Evolutionary conservation across 2,329 filamentous ascomycete genomes (phyloP), one percentile per base, ranked within the genome.

Genomic region (Aureobasidium uvarum): DNA sequence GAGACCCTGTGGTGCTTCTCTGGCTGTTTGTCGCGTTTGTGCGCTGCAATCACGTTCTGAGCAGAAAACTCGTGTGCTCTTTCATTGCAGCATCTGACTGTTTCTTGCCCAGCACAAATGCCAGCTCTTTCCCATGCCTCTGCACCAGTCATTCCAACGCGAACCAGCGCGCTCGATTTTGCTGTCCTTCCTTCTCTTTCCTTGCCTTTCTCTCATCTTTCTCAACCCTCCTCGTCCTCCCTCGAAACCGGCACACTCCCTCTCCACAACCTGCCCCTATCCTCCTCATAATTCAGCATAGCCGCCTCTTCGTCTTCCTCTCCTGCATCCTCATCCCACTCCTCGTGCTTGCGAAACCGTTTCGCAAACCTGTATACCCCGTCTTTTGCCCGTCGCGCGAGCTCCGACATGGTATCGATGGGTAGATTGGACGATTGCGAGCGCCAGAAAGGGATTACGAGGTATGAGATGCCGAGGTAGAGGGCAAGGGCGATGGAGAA

Each of bases 221-320:
- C 23, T 51, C 45, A 28, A 58, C 33, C 33, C 11, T 43, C 41
- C 25, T 48, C 41, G 10, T 38, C 39, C 6, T 20, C 28, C 43
- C 28, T 28, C 13, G 43, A 11, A 13, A n/a, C 18, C 25, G 31
- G 18, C 43, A 46, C 56, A 28, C 25, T 60, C 13, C 45, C 58
- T 45, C 58, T 60, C 56, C 56, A 60, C 56, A 62, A 43, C 23
- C 59, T 48, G 5, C 59, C 46, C 36, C 60, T 63, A 25, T 63
- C 60, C 28, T 48, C 60, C 23, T 63, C 54, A 45, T 64, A 66
- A 33, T 50, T 52, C 54, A 67, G 28, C 66, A 67, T 62, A 13
- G 62, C 45, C 2, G 20, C 4, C 23, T 45, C 48, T 46, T 62
- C 36, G 38, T 62, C 36, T 13, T 63, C 60, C 13, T 45, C 60